These are phyloP conservation scores for Saussurea involucrata DNA, from an alignment of 129 eudicot species.

Conservation along the genomic window DNA sequence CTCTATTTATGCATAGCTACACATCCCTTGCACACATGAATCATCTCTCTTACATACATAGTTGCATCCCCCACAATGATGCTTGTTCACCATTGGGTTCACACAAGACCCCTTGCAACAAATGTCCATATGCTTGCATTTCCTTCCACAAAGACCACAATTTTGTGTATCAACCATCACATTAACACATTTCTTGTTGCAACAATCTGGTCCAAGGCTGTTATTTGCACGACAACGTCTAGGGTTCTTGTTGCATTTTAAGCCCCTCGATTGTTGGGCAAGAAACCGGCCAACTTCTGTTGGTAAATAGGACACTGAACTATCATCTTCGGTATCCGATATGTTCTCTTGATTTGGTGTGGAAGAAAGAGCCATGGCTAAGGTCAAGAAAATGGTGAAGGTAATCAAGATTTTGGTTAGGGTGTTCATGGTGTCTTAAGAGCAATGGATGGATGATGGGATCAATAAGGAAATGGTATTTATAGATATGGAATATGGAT, in stretches of 20 bases:
- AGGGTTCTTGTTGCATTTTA: conserved; percentile 41
- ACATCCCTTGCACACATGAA: conserved; percentile 48
- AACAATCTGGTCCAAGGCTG: conserved; percentile 48
- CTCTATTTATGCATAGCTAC: conserved; percentile 41
- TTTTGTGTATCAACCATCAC: conserved; percentile 39
- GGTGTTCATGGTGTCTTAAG: conserved; percentile 25
- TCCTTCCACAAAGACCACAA: conserved; percentile 56
- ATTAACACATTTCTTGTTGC: conserved; percentile 47
- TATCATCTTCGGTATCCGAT: not conserved
- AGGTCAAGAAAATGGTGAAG: conserved; percentile 15
- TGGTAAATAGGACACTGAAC: not conserved
- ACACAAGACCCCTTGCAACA: conserved; percentile 63
- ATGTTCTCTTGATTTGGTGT: not conserved
- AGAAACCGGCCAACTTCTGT: conserved; percentile 12
- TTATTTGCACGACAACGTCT: conserved; percentile 38
- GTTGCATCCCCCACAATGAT: conserved; percentile 56
- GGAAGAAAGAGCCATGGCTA: conserved; percentile 18
- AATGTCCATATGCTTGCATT: conserved; percentile 43
- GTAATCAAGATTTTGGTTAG: conserved; percentile 11
- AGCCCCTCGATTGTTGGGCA: conserved; percentile 15
- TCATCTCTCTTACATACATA: conserved; percentile 39
- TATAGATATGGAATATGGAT: conserved; percentile 19
- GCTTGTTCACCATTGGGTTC: conserved; percentile 34
- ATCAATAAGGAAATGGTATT: conserved; percentile 1
- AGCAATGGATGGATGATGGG: not conserved